Conservation (phyloP, 768 basidiomycete species). For the Lenzites betulinus region DNA sequence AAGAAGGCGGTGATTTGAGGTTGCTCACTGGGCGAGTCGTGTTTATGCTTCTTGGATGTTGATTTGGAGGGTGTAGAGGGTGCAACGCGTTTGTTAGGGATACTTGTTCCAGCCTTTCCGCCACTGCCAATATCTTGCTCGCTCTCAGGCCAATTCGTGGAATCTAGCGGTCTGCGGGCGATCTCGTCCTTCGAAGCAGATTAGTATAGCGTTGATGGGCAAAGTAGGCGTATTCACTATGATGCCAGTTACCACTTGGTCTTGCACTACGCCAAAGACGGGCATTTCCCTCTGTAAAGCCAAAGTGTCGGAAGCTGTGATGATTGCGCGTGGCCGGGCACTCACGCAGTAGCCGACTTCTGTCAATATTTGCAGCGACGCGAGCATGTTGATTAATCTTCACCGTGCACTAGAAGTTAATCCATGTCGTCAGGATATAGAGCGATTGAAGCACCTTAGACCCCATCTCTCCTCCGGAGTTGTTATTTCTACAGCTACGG, state of each 20-base stretch:
- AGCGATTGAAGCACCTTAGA: conserved; percentile 49
- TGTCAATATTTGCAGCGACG: conserved; percentile 57
- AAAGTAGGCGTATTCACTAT: conserved; percentile 50
- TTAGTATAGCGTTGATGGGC: neutral
- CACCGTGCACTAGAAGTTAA: too few species aligned
- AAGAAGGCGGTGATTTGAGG: conserved; percentile 27
- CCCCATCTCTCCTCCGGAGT: conserved; percentile 79
- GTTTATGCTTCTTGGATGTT: conserved; percentile 32
- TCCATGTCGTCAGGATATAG: too few species aligned
- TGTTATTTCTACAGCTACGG: conserved; percentile 50
- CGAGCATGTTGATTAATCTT: conserved; percentile 76
- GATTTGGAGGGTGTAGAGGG: conserved; percentile 28
- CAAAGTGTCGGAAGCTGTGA: conserved; percentile 1
- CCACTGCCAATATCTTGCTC: neutral
- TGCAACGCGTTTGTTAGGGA: conserved; percentile 17
- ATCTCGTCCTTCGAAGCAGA: conserved; percentile 52
- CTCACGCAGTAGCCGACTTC: conserved; percentile 53
- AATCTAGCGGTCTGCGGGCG: conserved; percentile 25
- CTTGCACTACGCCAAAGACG: conserved; percentile 74
- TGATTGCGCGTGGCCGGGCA: neutral
- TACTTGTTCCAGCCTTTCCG: neutral
- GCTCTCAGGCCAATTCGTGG: neutral
- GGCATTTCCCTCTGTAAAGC: conserved; percentile 74
- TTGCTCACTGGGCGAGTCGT: conserved; percentile 24
- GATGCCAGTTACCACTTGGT: conserved; percentile 66